These are phyloP conservation scores for Cyberlindnera maritima DNA, from an alignment of 805 yeast genomes.

Conservation along the genomic window DNA sequence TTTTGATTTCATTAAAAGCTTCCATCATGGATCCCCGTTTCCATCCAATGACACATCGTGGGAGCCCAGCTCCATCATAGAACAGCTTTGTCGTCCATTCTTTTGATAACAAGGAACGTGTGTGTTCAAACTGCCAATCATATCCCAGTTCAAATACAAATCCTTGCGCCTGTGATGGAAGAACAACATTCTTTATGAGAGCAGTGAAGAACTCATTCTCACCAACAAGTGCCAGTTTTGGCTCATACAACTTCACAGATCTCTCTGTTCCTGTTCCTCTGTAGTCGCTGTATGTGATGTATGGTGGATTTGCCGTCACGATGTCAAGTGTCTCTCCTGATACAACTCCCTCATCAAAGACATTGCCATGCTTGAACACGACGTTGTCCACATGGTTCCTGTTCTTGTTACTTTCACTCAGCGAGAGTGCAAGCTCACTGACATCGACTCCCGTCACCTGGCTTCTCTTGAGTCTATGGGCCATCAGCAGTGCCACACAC, in stretches of 20 bases:
- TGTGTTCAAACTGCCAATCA: slow-evolving; percentile 48
- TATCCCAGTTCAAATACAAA: slow-evolving; percentile 81
- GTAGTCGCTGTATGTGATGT: slow-evolving; percentile 54
- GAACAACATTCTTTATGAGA: slow-evolving; percentile 45
- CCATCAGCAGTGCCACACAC: slow-evolving; percentile 65
- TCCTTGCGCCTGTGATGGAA: slow-evolving; percentile 42
- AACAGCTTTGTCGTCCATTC: slow-evolving; percentile 50
- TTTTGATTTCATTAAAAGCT: slow-evolving; percentile 3
- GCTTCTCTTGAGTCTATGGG: slow-evolving; percentile 26
- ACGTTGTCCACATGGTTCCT: slow-evolving; percentile 12
- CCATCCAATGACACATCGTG: slow-evolving; percentile 70
- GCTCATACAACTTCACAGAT: slow-evolving; percentile 76
- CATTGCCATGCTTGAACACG: slow-evolving; percentile 7
- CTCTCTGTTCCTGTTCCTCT: slow-evolving; percentile 41
- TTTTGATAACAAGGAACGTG: slow-evolving; percentile 25
- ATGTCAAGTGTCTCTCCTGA: slow-evolving; percentile 39
- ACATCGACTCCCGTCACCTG: slow-evolving; percentile 52
- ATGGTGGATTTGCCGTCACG: slow-evolving; percentile 89
- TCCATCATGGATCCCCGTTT: slow-evolving; percentile 25
- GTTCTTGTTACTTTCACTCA: slow-evolving; percentile 46
- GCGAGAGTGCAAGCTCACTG: slow-evolving; percentile 46
- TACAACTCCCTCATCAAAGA: slow-evolving; percentile 3
- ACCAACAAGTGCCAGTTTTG: slow-evolving; percentile 76
- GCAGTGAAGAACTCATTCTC: slow-evolving; percentile 66
- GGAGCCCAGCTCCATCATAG: slow-evolving; percentile 48